These are phyloP conservation scores for Phytophthora ramorum DNA, from an alignment of 352 stramenopile genomes.

Conservation along the genomic window DNA sequence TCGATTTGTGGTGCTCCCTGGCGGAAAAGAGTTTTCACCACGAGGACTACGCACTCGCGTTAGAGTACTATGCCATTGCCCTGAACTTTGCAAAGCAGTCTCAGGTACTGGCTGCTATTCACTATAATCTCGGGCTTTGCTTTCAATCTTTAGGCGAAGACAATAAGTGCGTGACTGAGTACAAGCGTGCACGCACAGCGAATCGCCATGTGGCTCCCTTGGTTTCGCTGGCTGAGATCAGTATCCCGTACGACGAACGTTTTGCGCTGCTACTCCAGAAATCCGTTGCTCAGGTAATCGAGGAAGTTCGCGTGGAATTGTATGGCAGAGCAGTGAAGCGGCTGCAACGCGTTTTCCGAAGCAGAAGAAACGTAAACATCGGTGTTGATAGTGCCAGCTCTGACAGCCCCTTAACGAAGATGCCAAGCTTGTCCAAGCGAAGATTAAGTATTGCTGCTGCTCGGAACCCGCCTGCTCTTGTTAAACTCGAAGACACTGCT, in stretches of 20 bases:
- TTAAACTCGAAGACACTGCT: slow-evolving; percentile 22
- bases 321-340: slow-evolving; percentile 66
- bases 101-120: slow-evolving; percentile 52
- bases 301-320: slow-evolving; percentile 65
- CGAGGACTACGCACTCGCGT: slow-evolving; percentile 68
- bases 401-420: slow-evolving; percentile 16
- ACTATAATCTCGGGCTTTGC: slow-evolving; percentile 69
- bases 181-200: slow-evolving; percentile 68
- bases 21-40: slow-evolving; percentile 72
- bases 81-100: slow-evolving; percentile 75
- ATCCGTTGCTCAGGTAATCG: slow-evolving; percentile 51
- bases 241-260: slow-evolving; percentile 47
- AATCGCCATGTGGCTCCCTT: slow-evolving; percentile 66
- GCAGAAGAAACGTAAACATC: slow-evolving; percentile 30
- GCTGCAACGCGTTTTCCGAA: slow-evolving; percentile 75
- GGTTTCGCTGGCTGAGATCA: slow-evolving; percentile 52
- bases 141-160: slow-evolving; percentile 59
- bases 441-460: slow-evolving; percentile 18
- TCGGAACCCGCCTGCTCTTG: slow-evolving; percentile 19
- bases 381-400: slow-evolving; percentile 6
- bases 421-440: slow-evolving; percentile 27
- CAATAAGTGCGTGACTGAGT: slow-evolving; percentile 61
- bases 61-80: slow-evolving; percentile 67
- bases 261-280: slow-evolving; percentile 59
- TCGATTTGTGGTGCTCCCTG: slow-evolving; percentile 58